Percentiles rank a stretch among this genome's conserved stretches.
These are phyloP conservation scores for Kodamaea restingae DNA, from an alignment of 805 yeast species.

Conservation along the genomic window DNA sequence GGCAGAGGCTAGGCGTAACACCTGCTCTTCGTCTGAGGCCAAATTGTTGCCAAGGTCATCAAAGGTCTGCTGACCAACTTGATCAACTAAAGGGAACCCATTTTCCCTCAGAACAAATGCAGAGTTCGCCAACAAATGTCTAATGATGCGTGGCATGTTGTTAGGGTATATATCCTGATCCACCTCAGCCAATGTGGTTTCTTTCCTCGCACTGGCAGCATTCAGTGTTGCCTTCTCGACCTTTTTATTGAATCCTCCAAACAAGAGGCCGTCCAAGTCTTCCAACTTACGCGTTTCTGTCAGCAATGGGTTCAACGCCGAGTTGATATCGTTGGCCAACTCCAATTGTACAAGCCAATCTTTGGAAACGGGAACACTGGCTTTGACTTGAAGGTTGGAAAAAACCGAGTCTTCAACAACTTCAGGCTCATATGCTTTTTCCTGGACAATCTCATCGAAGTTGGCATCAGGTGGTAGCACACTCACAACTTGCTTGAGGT, in stretches of 20 bases:
- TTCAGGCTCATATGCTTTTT: constrained; percentile 72
- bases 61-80: constrained; percentile 15
- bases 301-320: constrained; percentile 35
- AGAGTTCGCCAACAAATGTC: constrained; percentile 21
- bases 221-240: constrained; percentile 13
- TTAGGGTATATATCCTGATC: constrained; percentile 9
- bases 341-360: constrained; percentile 66
- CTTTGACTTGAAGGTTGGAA: constrained; percentile 35
- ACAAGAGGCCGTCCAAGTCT: constrained; percentile 46
- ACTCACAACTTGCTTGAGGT: constrained; percentile 32
- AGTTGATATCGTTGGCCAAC: constrained; percentile 43
- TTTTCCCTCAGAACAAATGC: constrained; percentile 20
- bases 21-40: constrained; percentile 20
- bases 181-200: constrained; percentile 7
- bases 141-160: constrained; percentile 15
- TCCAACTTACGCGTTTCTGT: constrained; percentile 18
- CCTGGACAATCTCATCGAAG: constrained; percentile 45
- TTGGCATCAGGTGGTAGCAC: constrained; percentile 27
- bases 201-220: constrained; percentile 10
- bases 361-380: constrained; percentile 46
- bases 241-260: constrained; percentile 39
- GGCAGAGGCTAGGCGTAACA: constrained; percentile 59
- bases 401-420: constrained; percentile 34
- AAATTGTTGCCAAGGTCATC: constrained; percentile 14
- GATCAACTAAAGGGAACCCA: constrained; percentile 22